Conservation (phyloP, 768 basidiomycete species). For the Trametes meyenii region DNA sequence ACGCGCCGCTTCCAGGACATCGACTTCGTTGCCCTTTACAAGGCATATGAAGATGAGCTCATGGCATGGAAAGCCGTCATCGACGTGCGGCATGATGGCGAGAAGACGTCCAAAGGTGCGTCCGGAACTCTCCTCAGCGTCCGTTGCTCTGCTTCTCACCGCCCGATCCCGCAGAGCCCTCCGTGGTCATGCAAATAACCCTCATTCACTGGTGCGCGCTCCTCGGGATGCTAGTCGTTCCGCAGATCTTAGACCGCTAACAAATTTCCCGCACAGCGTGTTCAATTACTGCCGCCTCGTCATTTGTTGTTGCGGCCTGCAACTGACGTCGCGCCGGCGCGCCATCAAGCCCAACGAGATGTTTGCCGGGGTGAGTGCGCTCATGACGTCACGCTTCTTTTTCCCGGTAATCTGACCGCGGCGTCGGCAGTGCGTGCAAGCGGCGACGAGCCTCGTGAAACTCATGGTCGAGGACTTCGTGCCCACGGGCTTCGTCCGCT, state of each 20-base stretch:
- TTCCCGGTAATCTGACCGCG: not conserved
- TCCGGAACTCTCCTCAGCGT: not conserved
- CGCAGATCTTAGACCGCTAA: not conserved
- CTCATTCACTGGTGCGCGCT: slow-evolving; percentile 19
- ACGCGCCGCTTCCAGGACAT: slow-evolving; percentile 20
- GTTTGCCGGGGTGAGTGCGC: slow-evolving; percentile 26
- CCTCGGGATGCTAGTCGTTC: not conserved
- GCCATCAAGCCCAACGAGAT: slow-evolving; percentile 39
- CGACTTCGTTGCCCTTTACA: slow-evolving; percentile 28
- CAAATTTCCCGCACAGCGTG: slow-evolving; percentile 6
- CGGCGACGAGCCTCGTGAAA: slow-evolving; percentile 59
- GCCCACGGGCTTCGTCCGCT: slow-evolving; percentile 57
- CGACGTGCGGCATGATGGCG: slow-evolving; percentile 23
- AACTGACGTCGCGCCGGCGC: slow-evolving; percentile 44
- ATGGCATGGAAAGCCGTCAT: slow-evolving; percentile 23
- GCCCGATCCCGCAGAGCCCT: slow-evolving; percentile 9
- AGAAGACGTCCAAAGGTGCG: slow-evolving; percentile 24
- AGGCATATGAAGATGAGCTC: slow-evolving; percentile 30
- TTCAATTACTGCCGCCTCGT: slow-evolving; percentile 46
- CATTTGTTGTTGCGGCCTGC: slow-evolving; percentile 58
- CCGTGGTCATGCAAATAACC: slow-evolving; percentile 21
- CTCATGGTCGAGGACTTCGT: slow-evolving; percentile 54
- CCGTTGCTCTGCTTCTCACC: not conserved
- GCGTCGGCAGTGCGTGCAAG: slow-evolving; percentile 46
- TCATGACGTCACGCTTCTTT: not conserved